Percentiles rank a stretch among this genome's conserved stretches.
phyloP scores from a whole-genome alignment of 2,329 filamentous ascomycete genomes.

The Diaporthe sp. region DNA sequence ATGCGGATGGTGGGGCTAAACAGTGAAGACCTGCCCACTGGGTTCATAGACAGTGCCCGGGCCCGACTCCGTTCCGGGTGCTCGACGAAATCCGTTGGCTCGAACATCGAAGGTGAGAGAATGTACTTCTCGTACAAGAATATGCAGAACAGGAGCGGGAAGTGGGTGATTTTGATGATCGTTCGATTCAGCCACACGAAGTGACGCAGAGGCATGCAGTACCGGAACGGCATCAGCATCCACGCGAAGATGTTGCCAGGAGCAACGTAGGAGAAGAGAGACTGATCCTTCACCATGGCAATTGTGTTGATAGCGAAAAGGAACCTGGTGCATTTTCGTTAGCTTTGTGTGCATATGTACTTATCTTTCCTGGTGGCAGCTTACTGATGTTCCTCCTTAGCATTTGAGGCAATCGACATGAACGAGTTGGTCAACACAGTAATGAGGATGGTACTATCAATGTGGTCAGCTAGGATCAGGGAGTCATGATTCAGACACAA shows the following conservation, averaged over 20 bases:
- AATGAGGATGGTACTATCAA: slow-evolving; percentile 82
- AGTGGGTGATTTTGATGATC: slow-evolving; percentile 91
- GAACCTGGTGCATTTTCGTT: slow-evolving; percentile 63
- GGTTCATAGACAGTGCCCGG: slow-evolving; percentile 69
- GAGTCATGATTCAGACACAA: slow-evolving; percentile 32
- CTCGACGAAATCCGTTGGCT: slow-evolving; percentile 89
- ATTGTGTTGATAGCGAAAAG: slow-evolving; percentile 97
- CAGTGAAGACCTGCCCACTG: slow-evolving; percentile 67
- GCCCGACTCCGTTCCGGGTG: slow-evolving; percentile 66
- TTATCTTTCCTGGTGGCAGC: slow-evolving; percentile 42
- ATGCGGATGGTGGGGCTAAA: slow-evolving; percentile 81
- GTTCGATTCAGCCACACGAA: slow-evolving; percentile 91
- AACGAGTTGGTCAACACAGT: slow-evolving; percentile 97
- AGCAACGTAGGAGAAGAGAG: slow-evolving; percentile 92
- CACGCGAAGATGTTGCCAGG: slow-evolving; percentile 93
- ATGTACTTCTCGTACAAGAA: slow-evolving; percentile 88
- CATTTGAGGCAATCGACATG: slow-evolving; percentile 94
- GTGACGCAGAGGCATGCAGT: slow-evolving; percentile 80
- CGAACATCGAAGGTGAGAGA: slow-evolving; percentile 80
- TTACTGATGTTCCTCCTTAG: slow-evolving; percentile 87
- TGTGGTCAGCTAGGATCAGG: not conserved
- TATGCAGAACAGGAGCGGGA: slow-evolving; percentile 87
- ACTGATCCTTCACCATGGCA: slow-evolving; percentile 98
- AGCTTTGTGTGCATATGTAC: not conserved
- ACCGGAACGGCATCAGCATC: slow-evolving; percentile 86